phyloP scores from a whole-genome alignment of 495 filamentous ascomycete species.

The Pyrenula massariospora region DNA sequence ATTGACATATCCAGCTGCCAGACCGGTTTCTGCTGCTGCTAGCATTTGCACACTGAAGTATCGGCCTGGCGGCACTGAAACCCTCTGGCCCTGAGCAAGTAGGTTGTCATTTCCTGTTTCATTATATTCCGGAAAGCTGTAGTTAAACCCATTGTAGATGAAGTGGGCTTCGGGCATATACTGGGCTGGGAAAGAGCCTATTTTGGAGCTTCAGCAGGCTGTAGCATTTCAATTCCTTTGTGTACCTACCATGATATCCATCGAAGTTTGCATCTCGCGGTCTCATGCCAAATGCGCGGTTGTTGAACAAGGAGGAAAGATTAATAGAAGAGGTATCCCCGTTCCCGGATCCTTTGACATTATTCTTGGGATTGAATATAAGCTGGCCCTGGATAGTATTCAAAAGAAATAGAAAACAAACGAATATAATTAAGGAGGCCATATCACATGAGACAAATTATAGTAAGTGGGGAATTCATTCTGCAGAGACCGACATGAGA shows the following conservation, averaged over 20 bases:
- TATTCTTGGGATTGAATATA: conserved; percentile 17
- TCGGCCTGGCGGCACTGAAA: conserved; percentile 17
- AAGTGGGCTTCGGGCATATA: conserved; percentile 27
- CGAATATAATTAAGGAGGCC: too few relatives aligned
- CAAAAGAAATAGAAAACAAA: not conserved
- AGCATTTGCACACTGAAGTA: conserved; percentile 39
- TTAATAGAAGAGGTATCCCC: conserved; percentile 13
- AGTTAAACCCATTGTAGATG: conserved; percentile 28
- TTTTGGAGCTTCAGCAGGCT: not conserved
- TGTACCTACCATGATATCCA: conserved; percentile 13
- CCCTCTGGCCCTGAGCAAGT: conserved; percentile 26
- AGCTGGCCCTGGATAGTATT: not conserved
- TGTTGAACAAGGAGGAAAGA: conserved; percentile 25
- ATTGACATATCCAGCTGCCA: conserved; percentile 29
- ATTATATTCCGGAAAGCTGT: conserved; percentile 34
- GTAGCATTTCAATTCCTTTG: not conserved
- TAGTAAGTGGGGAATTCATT: too few relatives aligned
- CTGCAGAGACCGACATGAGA: too few relatives aligned
- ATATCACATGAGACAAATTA: too few relatives aligned
- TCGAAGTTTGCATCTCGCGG: conserved; percentile 32
- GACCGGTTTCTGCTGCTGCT: conserved; percentile 28
- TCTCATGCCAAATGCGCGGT: conserved; percentile 28
- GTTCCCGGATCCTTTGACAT: conserved; percentile 5
- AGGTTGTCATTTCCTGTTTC: conserved; percentile 29
- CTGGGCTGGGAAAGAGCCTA: conserved; percentile 32